Evolutionary conservation across 169 alveolate genomes (phyloP).

Genomic region (Plasmodium chabaudi): DNA sequence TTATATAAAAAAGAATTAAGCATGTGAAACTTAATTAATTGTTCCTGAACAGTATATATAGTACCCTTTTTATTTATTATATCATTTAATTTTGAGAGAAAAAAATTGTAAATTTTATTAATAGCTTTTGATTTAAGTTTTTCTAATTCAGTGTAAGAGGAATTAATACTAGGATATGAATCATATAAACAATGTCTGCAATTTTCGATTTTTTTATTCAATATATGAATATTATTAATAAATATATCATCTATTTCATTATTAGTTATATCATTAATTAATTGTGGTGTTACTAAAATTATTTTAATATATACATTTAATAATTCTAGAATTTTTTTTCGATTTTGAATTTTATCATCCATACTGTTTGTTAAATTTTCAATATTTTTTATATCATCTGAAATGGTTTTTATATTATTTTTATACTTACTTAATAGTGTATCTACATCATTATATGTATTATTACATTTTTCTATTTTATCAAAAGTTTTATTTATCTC

Average conservation of each 20-base stretch:
- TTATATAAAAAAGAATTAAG: conserved; percentile 37
- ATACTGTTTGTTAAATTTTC: conserved; percentile 79
- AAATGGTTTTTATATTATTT: conserved; percentile 76
- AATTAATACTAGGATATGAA: conserved; percentile 81
- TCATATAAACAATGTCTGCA: conserved; percentile 77
- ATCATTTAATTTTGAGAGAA: conserved; percentile 62
- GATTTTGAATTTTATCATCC: conserved; percentile 77
- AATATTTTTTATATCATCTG: conserved; percentile 77
- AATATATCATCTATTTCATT: conserved; percentile 78
- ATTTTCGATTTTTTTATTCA: conserved; percentile 76
- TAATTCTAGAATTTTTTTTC: conserved; percentile 77
- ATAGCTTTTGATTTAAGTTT: conserved; percentile 45
- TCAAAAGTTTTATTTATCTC: conserved; percentile 75
- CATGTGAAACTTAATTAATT: conserved; percentile 31
- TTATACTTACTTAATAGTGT: conserved; percentile 77
- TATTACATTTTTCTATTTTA: conserved; percentile 79
- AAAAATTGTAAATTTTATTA: conserved; percentile 18
- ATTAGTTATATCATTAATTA: conserved; percentile 77
- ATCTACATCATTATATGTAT: conserved; percentile 74
- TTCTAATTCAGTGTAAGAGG: conserved; percentile 38
- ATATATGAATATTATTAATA: conserved; percentile 56
- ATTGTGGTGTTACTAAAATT: conserved; percentile 78
- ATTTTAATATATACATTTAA: conserved; percentile 79
- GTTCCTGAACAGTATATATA: conserved; percentile 74
- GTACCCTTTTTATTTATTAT: conserved; percentile 77